Evolutionary conservation across 495 filamentous ascomycete genomes (phyloP).

Genomic region (Penicillium herquei): DNA sequence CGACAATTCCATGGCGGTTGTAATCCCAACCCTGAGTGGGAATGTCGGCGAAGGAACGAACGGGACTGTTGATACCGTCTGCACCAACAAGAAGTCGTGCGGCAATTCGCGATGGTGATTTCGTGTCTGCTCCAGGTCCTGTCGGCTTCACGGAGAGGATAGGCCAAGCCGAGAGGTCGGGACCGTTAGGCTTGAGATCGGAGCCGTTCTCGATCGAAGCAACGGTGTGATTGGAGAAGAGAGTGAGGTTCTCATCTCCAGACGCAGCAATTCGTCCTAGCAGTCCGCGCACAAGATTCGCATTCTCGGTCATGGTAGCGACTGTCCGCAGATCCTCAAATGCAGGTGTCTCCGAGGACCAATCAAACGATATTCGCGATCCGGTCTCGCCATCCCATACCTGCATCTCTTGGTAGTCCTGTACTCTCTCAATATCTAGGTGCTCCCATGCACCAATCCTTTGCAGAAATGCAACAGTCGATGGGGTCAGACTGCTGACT

Average conservation of each 20-base stretch:
- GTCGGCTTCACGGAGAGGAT: conserved; percentile 63
- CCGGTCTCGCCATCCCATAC: conserved; percentile 95
- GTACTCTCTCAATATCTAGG: conserved; percentile 65
- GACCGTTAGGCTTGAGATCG: conserved; percentile 53
- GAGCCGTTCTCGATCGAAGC: conserved; percentile 72
- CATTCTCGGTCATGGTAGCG: conserved; percentile 95
- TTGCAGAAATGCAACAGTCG: conserved; percentile 68
- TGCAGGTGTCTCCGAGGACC: conserved; percentile 50
- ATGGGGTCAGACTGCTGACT: conserved; percentile 88
- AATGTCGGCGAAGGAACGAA: conserved; percentile 86
- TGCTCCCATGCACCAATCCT: conserved; percentile 87
- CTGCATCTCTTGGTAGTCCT: conserved; percentile 87
- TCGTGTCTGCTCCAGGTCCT: conserved; percentile 29
- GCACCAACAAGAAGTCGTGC: conserved; percentile 89
- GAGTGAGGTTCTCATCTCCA: conserved; percentile 55
- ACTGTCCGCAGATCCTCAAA: conserved; percentile 59
- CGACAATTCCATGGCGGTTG: conserved; percentile 83
- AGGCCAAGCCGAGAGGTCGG: conserved; percentile 85
- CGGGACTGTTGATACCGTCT: conserved; percentile 92
- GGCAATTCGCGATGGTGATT: conserved; percentile 51
- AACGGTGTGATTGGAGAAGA: conserved; percentile 75
- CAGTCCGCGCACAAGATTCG: conserved; percentile 78
- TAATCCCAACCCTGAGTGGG: conserved; percentile 90
- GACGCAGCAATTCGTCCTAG: conserved; percentile 67
- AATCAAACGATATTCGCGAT: conserved; percentile 85